Conservation (phyloP, 805 yeast genomes). For the Candida germanica region DNA sequence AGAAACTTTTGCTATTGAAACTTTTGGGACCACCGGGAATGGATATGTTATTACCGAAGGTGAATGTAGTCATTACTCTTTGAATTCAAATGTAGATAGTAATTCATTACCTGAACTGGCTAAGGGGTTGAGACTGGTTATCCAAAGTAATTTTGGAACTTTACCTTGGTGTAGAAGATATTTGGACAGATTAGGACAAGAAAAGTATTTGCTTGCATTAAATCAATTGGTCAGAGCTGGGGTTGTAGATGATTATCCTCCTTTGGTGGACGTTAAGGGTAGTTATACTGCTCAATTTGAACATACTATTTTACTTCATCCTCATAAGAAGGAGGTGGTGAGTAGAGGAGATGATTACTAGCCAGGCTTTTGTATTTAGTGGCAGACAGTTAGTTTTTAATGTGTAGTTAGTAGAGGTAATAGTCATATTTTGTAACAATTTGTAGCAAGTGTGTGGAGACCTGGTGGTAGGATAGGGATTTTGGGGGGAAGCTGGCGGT, state of each 20-base stretch:
- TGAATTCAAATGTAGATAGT: constrained; percentile 44
- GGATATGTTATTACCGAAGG: constrained; percentile 87
- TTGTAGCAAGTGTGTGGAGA: no score
- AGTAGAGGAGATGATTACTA: constrained; percentile 93
- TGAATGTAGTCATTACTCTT: constrained; percentile 92
- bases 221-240: constrained; percentile 83
- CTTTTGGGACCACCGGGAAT: constrained; percentile 95
- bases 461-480: no score
- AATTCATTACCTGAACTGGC: constrained; percentile 63
- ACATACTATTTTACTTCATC: constrained; percentile 88
- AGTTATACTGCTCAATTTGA: constrained; percentile 95
- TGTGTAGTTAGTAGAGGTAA: constrained; percentile 1
- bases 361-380: neutral
- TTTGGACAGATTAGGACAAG: constrained; percentile 87
- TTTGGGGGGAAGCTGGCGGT: no score
- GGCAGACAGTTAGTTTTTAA: no score
- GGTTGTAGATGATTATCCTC: constrained; percentile 91
- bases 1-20: constrained; percentile 96
- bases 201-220: constrained; percentile 83
- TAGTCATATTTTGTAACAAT: neutral
- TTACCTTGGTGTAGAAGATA: constrained; percentile 96
- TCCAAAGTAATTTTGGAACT: constrained; percentile 84
- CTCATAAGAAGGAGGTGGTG: constrained; percentile 89
- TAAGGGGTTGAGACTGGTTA: constrained; percentile 61
- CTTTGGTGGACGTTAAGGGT: constrained; percentile 79